Evolutionary conservation across 768 basidiomycete genomes (phyloP), one percentile per base, ranked within the genome.

Genomic region (Trametes cinnabarina): DNA sequence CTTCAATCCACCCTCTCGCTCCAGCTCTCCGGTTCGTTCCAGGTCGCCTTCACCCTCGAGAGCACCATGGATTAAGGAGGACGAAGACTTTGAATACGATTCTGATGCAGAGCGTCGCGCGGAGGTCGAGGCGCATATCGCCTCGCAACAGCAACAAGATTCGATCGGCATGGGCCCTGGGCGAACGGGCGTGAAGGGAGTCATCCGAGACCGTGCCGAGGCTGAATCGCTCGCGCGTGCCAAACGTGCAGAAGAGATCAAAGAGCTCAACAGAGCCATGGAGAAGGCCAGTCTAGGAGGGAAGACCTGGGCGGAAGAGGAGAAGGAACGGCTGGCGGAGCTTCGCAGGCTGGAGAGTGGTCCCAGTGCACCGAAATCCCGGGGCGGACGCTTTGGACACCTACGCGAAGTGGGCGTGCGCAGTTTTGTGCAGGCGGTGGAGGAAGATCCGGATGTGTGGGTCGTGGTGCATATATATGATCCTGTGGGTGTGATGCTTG

Each of bases 401-500:
- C 68, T 94, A 63, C 75, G 92, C 46, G 92, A 94, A 69, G 89
- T 94, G 3, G 91, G 90, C 1, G 70, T 81, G 58, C 78, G 80
- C 54, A 88, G 88, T 20, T 94, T 86, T 65, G 76, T 94, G 55
- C 72, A 76, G 50, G 89, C 91, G 1, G 83, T 94, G 2, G 91
- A 93, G 69, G 91, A 91, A 69, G 82, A 82, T 30, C 75, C 72
- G 47, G 82, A 80, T 0, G 79, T 85, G 14, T 93, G 88, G 88
- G 88, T 94, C 11, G 84, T 93, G n/a, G 77, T 94, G 20, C 92
- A 94, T 71, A 76, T 94, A 6, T 94, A 92, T 66, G 87, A 92
- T 64, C 77, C 89, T 47, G 91, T 92, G 71, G 64, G 87, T 76
- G 28, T 32, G 25, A 26, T 60, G 22, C 26, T 22, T 22, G 8